These are phyloP conservation scores for Coemansia sp. DNA, from an alignment of 192 early-diverging fungal genomes.

Conservation along the genomic window DNA sequence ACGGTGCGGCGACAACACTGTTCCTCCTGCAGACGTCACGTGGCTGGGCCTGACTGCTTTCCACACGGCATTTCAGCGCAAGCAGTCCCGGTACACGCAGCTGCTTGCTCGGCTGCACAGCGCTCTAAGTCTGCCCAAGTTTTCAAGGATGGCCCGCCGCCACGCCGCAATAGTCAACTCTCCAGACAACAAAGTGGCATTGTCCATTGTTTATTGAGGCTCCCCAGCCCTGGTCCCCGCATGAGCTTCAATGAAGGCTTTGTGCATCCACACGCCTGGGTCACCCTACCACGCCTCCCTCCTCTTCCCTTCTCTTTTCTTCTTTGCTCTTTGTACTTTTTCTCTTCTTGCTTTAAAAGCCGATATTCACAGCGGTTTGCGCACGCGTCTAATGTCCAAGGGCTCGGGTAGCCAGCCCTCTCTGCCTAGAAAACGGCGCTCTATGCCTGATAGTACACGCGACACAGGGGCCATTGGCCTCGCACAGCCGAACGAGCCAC, in stretches of 20 bases:
- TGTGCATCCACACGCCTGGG: background rate
- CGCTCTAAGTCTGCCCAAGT: conserved; percentile 16
- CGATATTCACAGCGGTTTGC: background rate
- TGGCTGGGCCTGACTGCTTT: conserved; percentile 58
- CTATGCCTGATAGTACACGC: background rate
- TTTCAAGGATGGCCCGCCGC: conserved; percentile 2
- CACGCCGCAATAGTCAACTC: conserved; percentile 15
- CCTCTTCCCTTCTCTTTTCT: background rate
- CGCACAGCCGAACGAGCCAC: background rate
- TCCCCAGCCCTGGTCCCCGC: background rate
- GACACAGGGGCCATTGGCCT: background rate
- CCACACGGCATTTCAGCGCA: conserved; percentile 32
- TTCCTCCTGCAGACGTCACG: conserved; percentile 21
- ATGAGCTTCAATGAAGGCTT: background rate
- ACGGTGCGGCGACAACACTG: conserved; percentile 14
- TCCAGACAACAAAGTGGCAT: conserved; percentile 24
- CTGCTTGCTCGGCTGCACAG: conserved; percentile 21
- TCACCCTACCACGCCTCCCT: background rate
- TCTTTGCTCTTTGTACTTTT: background rate
- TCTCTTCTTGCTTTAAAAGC: background rate
- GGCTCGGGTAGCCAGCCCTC: background rate
- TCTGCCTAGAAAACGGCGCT: conserved; percentile 1
- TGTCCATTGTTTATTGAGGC: conserved; percentile 25
- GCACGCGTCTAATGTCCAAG: background rate
- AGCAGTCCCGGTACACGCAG: conserved; percentile 43